Percentiles rank a stretch among this genome's conserved stretches.
Conservation (phyloP, 768 basidiomycete species). For the Pleurotus pulmonarius region DNA sequence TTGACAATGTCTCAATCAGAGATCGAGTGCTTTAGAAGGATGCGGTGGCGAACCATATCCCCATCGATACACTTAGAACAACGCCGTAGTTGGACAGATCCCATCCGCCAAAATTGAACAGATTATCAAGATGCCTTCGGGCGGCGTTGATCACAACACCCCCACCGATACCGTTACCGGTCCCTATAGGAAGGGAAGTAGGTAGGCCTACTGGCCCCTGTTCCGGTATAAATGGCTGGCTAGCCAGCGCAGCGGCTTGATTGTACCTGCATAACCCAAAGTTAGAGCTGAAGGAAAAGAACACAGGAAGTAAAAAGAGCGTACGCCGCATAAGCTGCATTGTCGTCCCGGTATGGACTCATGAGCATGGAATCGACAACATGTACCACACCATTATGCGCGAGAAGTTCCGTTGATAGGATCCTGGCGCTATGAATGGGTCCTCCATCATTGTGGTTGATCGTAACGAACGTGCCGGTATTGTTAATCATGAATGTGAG, state of each 20-base stretch:
- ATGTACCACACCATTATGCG: slow-evolving; percentile 55
- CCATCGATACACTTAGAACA: not conserved
- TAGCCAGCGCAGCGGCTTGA: not conserved
- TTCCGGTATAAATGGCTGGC: not conserved
- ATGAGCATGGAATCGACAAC: slow-evolving; percentile 28
- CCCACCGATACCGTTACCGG: not conserved
- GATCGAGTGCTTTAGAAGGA: not conserved
- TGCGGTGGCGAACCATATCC: slow-evolving; percentile 6
- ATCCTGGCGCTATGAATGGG: slow-evolving; percentile 35
- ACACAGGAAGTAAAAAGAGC: not conserved
- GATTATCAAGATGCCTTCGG: not conserved
- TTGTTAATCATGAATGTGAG: slow-evolving; percentile 39
- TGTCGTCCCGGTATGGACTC: slow-evolving; percentile 2
- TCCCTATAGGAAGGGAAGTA: not conserved
- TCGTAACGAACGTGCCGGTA: slow-evolving; percentile 41
- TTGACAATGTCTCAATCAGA: not conserved
- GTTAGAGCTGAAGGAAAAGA: not conserved
- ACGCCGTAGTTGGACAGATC: not conserved
- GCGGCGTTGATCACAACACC: not conserved
- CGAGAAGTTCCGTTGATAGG: slow-evolving; percentile 45
- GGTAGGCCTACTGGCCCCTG: slow-evolving; percentile 3
- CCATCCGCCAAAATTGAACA: not conserved
- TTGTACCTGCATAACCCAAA: not conserved
- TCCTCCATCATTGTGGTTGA: not conserved
- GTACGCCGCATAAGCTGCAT: not conserved